Evolutionary conservation across 1,139 yeast genomes (phyloP).

Genomic region (Zygoascus sp.): DNA sequence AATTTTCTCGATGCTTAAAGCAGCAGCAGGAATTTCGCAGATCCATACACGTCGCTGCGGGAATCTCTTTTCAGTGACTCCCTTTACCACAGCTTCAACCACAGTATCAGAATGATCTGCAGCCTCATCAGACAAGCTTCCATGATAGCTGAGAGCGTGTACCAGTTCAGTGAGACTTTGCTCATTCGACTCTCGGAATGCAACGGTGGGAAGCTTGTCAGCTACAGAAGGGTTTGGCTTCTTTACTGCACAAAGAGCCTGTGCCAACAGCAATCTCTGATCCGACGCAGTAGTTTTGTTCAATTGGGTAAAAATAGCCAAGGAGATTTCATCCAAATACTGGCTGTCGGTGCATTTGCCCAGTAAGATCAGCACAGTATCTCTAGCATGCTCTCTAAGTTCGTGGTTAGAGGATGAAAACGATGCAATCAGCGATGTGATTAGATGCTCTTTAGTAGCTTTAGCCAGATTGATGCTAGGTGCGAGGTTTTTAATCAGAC

Average conservation of each 20-base stretch:
- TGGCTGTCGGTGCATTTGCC: conserved; percentile 24
- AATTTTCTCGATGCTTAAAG: conserved; percentile 26
- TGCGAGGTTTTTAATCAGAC: conserved; percentile 42
- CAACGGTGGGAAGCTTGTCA: conserved; percentile 45
- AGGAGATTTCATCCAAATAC: conserved; percentile 37
- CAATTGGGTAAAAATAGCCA: conserved; percentile 53
- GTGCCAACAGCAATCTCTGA: conserved; percentile 50
- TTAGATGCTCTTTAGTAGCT: conserved; percentile 47
- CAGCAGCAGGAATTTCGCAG: conserved; percentile 43
- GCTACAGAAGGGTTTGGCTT: conserved; percentile 38
- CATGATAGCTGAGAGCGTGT: conserved; percentile 47
- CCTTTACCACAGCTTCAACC: conserved; percentile 44
- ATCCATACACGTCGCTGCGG: conserved; percentile 68
- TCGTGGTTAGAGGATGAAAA: conserved; percentile 67
- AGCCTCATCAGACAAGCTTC: conserved; percentile 24
- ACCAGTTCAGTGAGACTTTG: conserved; percentile 49
- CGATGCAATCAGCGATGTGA: conserved; percentile 56
- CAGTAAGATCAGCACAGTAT: conserved; percentile 34
- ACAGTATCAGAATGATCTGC: conserved; percentile 16
- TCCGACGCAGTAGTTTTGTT: conserved; percentile 58
- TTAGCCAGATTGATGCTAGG: conserved; percentile 38
- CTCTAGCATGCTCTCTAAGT: conserved; percentile 52
- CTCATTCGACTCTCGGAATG: conserved; percentile 76
- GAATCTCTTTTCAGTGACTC: conserved; percentile 61
- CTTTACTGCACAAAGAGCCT: conserved; percentile 35